Base-by-base conservation (phyloP, 495 filamentous ascomycete species). In the Gamarada debralockiae region DNA sequence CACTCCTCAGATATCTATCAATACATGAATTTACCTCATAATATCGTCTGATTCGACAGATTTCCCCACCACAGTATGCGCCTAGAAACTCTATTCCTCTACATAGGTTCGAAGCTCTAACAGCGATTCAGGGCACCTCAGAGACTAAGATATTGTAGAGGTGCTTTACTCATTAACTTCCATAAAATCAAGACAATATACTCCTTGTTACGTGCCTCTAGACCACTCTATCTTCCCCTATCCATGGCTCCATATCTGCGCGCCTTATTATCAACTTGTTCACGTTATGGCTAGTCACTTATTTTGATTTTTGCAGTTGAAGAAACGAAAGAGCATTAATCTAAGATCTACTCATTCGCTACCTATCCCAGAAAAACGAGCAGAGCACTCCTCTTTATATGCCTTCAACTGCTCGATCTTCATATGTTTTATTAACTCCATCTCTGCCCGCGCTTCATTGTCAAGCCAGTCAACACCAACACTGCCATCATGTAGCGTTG, bases 321-420 rank as follows among this genome's bases (percentile, higher is more conserved):
- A 34, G 31, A 34, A 34, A 34, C 31, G 31, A 34, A 34, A n/a
- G 31, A n/a, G 31, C 31, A 34, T 34, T 34, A 41, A 41, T 41
- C 38, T 41, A 41, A 41, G 38, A 41, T 41, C 38, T 41, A 41
- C 38, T 41, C 18, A 41, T 41, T 41, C 38, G 38, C 38, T 41
- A 41, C 17, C 38, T 41, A 41, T 41, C 38, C 38, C 38, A 41
- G 38, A 34, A 34, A 67, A 61, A 40, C 61, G 59, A 56, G 48
- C 53, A 59, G 57, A 53, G 54, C 58, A 67, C 50, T 67, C 63
- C 52, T 62, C 56, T 34, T 63, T 61, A 58, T 67, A 67, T 50
- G 60, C 62, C 57, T 63, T 62, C 50, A 63, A 52, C 49, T 67
- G 61, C 61, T 65, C 57, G 50, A 65, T 64, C 63, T 67, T 67